Base-by-base conservation (phyloP, 768 basidiomycete genomes). In the Saitozyma sp. region DNA sequence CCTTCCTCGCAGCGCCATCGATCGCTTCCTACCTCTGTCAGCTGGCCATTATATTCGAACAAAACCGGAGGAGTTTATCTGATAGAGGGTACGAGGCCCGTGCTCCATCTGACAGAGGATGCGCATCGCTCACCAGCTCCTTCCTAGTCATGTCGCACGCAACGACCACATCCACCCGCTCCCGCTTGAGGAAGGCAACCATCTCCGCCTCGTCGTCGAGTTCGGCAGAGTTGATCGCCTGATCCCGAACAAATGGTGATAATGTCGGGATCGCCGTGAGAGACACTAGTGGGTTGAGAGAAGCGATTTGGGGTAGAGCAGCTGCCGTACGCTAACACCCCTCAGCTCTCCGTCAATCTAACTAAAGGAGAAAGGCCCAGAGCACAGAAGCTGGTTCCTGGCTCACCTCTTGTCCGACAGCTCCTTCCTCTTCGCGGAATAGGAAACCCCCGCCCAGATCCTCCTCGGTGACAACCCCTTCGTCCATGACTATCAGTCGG, bases 401-500 rank as follows among this genome's bases (percentile, higher is more conserved):
- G 65, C 81, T 63, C 62, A 93, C 95, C 84, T 90, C 89, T 80
- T 86, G 85, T 57, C 93, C 94, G 48, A 98, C 86, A 7, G 75
- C 78, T 3, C 77, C 76, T 77, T 98, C 94, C 66, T 88, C 88
- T 70, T 96, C 92, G 77, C 93, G 84, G 81, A 90, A 94, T 80
- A 98, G 88, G 83, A 97, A 96, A 13, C 92, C 91, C 5, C 88
- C 85, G 11, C 92, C 92, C 41, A 98, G 85, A 81, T 98, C 96
- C 77, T 91, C 88, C 76, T 88, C 87, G 17, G 82, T 74, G 41
- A 99, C 90, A 11, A 84, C 81, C 65, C 86, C 87, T 19, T 83
- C 82, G 80, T 99, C 96, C 68, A 91, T 84, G 46, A 98, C 84
- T 63, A 96, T 82, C 64, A 99, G 81, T 76, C 86, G 88, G 29